Base-by-base conservation (phyloP, 75 land plant genomes). In the Cunninghamia lanceolata region DNA sequence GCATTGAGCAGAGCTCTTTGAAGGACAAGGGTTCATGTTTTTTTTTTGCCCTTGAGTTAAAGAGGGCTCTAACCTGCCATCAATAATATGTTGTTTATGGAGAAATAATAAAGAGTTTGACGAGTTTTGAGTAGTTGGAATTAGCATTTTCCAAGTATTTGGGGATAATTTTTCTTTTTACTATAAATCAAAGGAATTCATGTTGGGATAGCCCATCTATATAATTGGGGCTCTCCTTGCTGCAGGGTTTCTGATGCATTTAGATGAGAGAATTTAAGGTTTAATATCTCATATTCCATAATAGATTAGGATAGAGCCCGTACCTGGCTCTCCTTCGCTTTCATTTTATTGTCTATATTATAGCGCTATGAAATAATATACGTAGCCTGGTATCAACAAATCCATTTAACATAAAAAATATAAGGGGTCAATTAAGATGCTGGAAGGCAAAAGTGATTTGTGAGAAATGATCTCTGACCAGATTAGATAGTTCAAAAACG, bases 1-100 rank as follows among this genome's bases (percentile, higher is more conserved):
- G 79, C 79, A 76, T 76, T 38, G 79, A 76, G 40, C 79, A 76
- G 19, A 76, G 79, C 79, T 76, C 79, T 16, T 76, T 76, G 21
- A 76, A 32, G 35, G 79, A 76, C 34, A 76, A 38, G 79, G 19
- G 79, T 17, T 76, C 7, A 15, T 25, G 45, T 25, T 2, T 9
- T 2, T 42, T 0, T 42, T 79, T 46, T 46, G 82, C 3, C 46
- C 82, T 28, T 21, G 25, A 39, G 43, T 79, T 9, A 21, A 42
- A 42, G 82, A 43, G 32, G 47, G 30, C 39, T 79, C 28, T 40
- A n/a, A 39, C 9, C 9, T 3, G n/a, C 1, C 2, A 30, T 21
- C 28, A 21, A 1, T 79, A 25, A 13, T 3, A 28, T 25, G 42
- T 79, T 79, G 3, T 16, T 79, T 28, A 10, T 25, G 47, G 19